These are phyloP conservation scores for Alternaria triticimaculans DNA, from an alignment of 2,329 filamentous ascomycete genomes.

Conservation along the genomic window DNA sequence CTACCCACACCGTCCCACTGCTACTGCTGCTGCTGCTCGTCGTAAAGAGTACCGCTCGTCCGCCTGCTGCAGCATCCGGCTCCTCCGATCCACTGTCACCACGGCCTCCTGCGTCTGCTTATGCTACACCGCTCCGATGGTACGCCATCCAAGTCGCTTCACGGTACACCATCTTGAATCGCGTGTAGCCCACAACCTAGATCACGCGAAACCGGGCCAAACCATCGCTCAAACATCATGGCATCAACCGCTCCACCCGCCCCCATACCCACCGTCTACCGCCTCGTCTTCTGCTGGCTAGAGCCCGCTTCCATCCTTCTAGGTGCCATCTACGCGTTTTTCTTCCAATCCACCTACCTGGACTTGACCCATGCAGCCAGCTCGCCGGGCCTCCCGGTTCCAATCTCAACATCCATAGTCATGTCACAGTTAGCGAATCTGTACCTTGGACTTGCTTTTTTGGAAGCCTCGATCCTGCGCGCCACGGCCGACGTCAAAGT, in stretches of 20 bases:
- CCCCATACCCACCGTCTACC: conserved; percentile 67
- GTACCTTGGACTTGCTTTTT: conserved; percentile 78
- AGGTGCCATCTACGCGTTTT: conserved; percentile 62
- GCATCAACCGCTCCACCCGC: conserved; percentile 38
- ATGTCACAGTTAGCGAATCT: conserved; percentile 79
- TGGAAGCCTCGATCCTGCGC: conserved; percentile 77
- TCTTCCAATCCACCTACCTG: conserved; percentile 65
- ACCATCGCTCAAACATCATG: conserved; percentile 17
- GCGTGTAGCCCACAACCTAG: conserved; percentile 12
- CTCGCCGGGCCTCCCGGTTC: conserved; percentile 56
- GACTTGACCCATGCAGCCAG: conserved; percentile 65
- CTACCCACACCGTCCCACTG: background rate
- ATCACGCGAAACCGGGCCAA: conserved; percentile 14
- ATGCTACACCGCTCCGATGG: conserved; percentile 8
- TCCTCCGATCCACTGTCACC: background rate
- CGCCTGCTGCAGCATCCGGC: background rate
- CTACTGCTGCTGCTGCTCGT: background rate
- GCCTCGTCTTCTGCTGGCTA: conserved; percentile 76
- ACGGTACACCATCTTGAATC: conserved; percentile 9
- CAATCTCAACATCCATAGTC: conserved; percentile 68
- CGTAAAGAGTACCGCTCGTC: background rate
- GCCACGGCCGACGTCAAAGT: conserved; percentile 71
- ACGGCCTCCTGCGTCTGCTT: background rate
- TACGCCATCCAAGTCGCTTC: background rate
- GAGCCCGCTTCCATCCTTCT: conserved; percentile 65